phyloP scores from a whole-genome alignment of 805 yeast species.

The Hemisphaericaspora nanyangensis region DNA sequence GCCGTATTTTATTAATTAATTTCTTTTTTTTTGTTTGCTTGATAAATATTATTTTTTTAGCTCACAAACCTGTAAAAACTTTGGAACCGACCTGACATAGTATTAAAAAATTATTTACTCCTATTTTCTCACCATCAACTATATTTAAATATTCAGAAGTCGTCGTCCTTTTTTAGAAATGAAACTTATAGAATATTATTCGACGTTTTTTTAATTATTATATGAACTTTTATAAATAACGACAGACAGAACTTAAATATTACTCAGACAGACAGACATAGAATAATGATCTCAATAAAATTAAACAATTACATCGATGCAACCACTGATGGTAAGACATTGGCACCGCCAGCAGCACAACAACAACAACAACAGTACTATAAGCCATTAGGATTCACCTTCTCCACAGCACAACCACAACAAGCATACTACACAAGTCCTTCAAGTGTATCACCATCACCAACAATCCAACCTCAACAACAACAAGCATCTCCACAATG shows the following conservation, averaged over 20 bases:
- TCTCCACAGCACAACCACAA: slow-evolving; percentile 4
- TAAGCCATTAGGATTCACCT: background rate
- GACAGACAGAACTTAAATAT: background rate
- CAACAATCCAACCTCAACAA: background rate
- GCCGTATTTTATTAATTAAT: too few species aligned
- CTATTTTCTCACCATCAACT: too few species aligned
- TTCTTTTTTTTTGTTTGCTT: too few species aligned
- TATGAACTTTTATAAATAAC: too few species aligned
- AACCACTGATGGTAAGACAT: background rate
- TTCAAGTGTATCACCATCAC: background rate
- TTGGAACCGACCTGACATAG: too few species aligned
- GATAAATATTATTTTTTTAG: too few species aligned
- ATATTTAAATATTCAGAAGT: too few species aligned
- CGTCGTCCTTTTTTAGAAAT: too few species aligned
- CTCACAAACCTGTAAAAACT: too few species aligned
- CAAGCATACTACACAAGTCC: background rate
- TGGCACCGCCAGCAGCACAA: background rate
- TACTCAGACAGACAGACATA: background rate
- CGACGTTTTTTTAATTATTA: too few species aligned
- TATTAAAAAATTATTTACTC: too few species aligned
- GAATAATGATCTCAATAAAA: background rate
- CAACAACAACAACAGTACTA: background rate
- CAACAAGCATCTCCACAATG: slow-evolving; percentile 1
- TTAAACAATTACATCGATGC: background rate
- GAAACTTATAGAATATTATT: too few species aligned